Percentiles rank a stretch among this genome's conserved stretches.
Evolutionary conservation across 108 stramenopile species (phyloP).

Genomic region (Nitzschia sp.): DNA sequence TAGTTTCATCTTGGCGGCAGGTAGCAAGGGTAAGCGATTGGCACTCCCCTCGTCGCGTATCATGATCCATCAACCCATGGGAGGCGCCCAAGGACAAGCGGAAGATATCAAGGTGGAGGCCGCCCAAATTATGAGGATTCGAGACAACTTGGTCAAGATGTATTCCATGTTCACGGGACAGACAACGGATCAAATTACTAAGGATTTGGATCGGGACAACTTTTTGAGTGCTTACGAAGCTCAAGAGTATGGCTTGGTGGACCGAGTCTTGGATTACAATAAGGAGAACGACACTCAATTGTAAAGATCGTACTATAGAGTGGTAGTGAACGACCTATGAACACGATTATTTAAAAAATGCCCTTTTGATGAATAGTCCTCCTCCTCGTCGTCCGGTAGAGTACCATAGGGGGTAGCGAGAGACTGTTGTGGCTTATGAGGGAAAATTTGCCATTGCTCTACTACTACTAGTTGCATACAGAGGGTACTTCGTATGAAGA

Average conservation of each 20-base stretch:
- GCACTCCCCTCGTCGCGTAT: constrained; percentile 95
- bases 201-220: constrained; percentile 97
- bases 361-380: too few relatives aligned
- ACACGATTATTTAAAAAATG: too few relatives aligned
- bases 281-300: constrained; percentile 54
- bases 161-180: constrained; percentile 98
- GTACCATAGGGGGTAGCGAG: too few relatives aligned
- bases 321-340: too few relatives aligned
- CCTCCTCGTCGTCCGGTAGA: too few relatives aligned
- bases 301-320: too few relatives aligned
- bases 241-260: constrained; percentile 92
- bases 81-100: constrained; percentile 98
- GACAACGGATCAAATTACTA: constrained; percentile 85
- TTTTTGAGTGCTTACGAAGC: constrained; percentile 97
- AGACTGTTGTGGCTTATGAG: too few relatives aligned
- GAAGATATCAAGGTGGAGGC: constrained; percentile 99
- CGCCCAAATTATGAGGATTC: constrained; percentile 96
- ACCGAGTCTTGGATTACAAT: constrained; percentile 88
- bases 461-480: too few relatives aligned
- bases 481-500: too few relatives aligned
- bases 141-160: constrained; percentile 97
- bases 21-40: constrained; percentile 89
- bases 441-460: too few relatives aligned
- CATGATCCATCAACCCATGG: constrained; percentile 99
- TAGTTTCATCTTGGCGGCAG: constrained; percentile 95